These are phyloP conservation scores for Eustoma russellianum DNA, from an alignment of 257 asterid species.

Conservation along the genomic window DNA sequence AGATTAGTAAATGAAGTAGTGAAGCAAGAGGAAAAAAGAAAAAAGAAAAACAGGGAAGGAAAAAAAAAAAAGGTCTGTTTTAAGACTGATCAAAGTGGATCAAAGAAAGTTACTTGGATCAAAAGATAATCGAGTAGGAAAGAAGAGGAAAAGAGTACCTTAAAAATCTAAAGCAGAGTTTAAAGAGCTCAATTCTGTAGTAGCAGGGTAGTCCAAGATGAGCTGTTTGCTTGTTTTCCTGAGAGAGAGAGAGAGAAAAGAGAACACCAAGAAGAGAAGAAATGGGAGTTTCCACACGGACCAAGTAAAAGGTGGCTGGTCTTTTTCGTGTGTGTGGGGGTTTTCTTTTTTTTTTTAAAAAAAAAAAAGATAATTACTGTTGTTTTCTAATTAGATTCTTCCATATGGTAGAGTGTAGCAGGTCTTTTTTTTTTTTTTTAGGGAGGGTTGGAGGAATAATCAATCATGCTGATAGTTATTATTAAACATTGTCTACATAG, in stretches of 20 bases:
- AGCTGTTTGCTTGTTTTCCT: slow-evolving; percentile 9
- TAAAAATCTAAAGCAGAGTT: not conserved
- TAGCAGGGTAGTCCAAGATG: slow-evolving; percentile 7
- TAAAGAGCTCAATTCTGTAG: slow-evolving; percentile 8
- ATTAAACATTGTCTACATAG: no score
- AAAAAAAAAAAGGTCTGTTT: no score
- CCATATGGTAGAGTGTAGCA: no score
- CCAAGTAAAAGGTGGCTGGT: slow-evolving; percentile 19
- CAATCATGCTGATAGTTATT: no score
- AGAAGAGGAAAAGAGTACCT: not conserved
- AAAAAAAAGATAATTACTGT: no score
- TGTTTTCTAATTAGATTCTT: no score
- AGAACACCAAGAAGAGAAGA: slow-evolving; percentile 3
- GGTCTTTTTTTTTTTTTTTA: no score
- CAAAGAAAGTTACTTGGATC: not conserved
- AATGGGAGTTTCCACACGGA: slow-evolving; percentile 23
- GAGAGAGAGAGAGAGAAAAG: not conserved
- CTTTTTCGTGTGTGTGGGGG: not conserved
- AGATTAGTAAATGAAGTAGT: not conserved
- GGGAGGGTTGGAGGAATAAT: no score
- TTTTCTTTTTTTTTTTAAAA: no score
- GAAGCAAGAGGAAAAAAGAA: not conserved
- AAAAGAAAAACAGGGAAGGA: not conserved
- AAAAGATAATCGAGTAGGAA: not conserved
- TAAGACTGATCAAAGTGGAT: not conserved